phyloP scores from a whole-genome alignment of 2,329 filamentous ascomycete species.

The Paramyrothecium roridum region DNA sequence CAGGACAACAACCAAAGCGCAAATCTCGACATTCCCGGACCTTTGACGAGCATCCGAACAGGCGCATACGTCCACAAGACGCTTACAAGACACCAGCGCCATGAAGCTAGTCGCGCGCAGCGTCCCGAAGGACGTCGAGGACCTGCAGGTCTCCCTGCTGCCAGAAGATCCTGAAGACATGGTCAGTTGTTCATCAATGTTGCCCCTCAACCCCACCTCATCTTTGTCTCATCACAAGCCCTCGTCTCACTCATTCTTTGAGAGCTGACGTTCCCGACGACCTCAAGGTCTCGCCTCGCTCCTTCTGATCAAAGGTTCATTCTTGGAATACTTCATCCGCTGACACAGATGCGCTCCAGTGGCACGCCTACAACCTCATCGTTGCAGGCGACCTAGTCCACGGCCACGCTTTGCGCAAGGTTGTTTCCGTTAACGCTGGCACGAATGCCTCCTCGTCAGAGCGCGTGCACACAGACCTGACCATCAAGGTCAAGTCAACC shows the following conservation, averaged over 20 bases:
- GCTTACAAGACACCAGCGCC: slow-evolving; percentile 3
- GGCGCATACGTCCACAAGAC: no score
- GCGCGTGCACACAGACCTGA: slow-evolving; percentile 56
- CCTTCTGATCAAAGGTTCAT: not conserved
- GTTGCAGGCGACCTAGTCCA: slow-evolving; percentile 48
- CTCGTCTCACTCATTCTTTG: not conserved
- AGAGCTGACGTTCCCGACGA: not conserved
- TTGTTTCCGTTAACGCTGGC: slow-evolving; percentile 45
- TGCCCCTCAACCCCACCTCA: slow-evolving; percentile 1
- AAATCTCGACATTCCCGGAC: not conserved
- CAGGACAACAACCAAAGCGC: no score
- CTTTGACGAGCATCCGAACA: not conserved
- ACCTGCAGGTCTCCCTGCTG: slow-evolving; percentile 37
- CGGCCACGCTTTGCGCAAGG: slow-evolving; percentile 55
- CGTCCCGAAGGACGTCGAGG: slow-evolving; percentile 33
- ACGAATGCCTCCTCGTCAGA: slow-evolving; percentile 45
- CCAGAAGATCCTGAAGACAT: slow-evolving; percentile 46
- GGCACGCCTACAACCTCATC: slow-evolving; percentile 62
- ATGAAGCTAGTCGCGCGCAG: slow-evolving; percentile 39
- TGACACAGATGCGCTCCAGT: slow-evolving; percentile 28
- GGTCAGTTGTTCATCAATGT: slow-evolving; percentile 23
- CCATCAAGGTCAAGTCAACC: slow-evolving; percentile 53
- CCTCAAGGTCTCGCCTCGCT: not conserved
- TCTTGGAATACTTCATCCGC: slow-evolving; percentile 1
- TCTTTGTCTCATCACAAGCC: slow-evolving; percentile 4